phyloP scores from a whole-genome alignment of 1,284 basidiomycete genomes.

The Tilletia indica region DNA sequence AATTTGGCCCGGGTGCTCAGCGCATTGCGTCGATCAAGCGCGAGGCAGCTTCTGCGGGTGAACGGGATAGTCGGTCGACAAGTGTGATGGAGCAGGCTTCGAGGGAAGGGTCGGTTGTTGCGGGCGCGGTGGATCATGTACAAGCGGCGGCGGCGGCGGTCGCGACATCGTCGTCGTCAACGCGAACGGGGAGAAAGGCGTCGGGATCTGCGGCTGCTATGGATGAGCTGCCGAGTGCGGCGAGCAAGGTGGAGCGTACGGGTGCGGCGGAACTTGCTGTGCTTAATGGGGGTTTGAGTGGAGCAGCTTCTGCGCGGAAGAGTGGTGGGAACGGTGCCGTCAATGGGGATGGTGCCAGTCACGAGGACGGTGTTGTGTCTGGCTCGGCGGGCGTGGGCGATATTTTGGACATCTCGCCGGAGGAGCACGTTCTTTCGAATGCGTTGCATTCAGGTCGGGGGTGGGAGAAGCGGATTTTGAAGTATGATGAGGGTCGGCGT shows the following conservation, averaged over 20 bases:
- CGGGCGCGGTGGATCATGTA: not conserved
- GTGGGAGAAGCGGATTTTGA: constrained; percentile 44
- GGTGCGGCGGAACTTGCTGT: not conserved
- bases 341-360: not conserved
- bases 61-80: not conserved
- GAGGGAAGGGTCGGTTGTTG: not conserved
- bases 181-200: too few species aligned
- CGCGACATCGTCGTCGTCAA: not conserved
- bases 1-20: not conserved
- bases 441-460: constrained; percentile 25
- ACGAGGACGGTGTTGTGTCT: not conserved
- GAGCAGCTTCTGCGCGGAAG: not conserved
- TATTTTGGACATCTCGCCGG: constrained; percentile 6
- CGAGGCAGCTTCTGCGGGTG: not conserved
- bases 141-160: not conserved
- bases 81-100: constrained; percentile 3
- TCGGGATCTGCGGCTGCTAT: too few species aligned
- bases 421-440: constrained; percentile 23
- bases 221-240: not conserved
- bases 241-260: not conserved
- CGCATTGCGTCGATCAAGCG: constrained; percentile 6
- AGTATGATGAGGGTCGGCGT: constrained; percentile 39
- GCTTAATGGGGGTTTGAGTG: not conserved
- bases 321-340: not conserved
- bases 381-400: not conserved